Conservation (phyloP, 2,329 filamentous ascomycete species). For the Colletotrichum sp. region DNA sequence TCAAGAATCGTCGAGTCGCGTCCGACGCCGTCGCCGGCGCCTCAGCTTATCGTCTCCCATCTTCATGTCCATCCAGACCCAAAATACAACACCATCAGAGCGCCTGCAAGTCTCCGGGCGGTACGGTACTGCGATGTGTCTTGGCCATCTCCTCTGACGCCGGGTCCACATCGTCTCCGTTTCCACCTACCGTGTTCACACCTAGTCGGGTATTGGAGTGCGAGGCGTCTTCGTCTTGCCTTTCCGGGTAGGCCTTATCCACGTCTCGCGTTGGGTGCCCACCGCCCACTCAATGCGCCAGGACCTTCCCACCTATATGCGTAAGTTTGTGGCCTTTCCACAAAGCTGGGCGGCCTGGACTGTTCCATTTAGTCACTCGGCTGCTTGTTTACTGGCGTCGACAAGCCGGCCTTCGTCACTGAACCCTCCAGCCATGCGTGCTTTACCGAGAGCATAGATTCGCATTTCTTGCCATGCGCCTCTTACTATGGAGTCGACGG, state of each 20-base stretch:
- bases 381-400: not conserved
- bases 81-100: not conserved
- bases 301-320: not conserved
- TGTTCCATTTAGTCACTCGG: slow-evolving; percentile 13
- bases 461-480: not conserved
- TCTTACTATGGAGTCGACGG: not conserved
- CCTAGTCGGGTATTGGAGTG: not conserved
- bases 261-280: not conserved
- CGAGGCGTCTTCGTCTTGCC: not conserved
- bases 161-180: not conserved
- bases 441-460: not conserved
- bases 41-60: not conserved
- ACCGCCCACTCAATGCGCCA: not conserved
- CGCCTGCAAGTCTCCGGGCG: not conserved
- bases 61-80: not conserved
- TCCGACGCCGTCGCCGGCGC: not conserved
- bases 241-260: not conserved
- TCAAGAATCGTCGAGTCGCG: not conserved
- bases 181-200: not conserved
- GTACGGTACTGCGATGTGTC: not conserved
- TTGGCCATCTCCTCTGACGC: not conserved
- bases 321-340: not conserved
- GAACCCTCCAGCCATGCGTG: not conserved
- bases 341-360: slow-evolving; percentile 6
- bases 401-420: not conserved